Conservation (phyloP, 1,139 yeast species). For the Suhomyces chickasaworum region DNA sequence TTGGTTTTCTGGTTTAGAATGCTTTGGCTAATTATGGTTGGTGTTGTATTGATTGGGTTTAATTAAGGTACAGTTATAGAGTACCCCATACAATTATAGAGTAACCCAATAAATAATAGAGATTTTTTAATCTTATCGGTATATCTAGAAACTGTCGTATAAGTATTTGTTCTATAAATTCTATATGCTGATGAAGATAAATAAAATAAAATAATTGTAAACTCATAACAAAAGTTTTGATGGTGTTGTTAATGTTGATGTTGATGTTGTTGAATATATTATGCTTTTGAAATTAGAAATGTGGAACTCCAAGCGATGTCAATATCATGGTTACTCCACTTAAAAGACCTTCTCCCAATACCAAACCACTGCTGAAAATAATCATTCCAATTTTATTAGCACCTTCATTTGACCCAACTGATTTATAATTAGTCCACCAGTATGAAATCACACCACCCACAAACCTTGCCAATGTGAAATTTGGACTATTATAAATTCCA, state of each 20-base stretch:
- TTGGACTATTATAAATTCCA: slow-evolving; percentile 92
- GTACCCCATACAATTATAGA: not conserved
- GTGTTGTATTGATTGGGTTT: too few species aligned
- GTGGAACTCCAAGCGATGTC: slow-evolving; percentile 60
- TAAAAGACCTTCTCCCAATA: slow-evolving; percentile 89
- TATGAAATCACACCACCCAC: slow-evolving; percentile 81
- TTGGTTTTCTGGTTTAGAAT: too few species aligned
- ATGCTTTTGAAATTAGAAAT: slow-evolving; percentile 22
- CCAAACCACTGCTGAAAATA: slow-evolving; percentile 88
- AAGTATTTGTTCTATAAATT: not conserved
- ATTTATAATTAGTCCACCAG: slow-evolving; percentile 50
- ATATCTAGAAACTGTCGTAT: not conserved
- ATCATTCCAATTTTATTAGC: slow-evolving; percentile 65
- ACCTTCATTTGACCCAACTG: slow-evolving; percentile 30
- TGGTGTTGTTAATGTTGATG: not conserved
- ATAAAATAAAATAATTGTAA: not conserved
- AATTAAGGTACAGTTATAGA: not conserved
- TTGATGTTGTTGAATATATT: not conserved
- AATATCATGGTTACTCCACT: slow-evolving; percentile 80
- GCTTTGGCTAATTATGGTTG: too few species aligned
- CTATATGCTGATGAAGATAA: not conserved
- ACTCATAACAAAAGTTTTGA: not conserved
- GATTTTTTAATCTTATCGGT: not conserved
- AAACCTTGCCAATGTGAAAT: slow-evolving; percentile 90
- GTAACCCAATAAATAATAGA: not conserved